A percentile compares a stretch with the other conserved stretches of the same genome.
Conservation (phyloP, 495 filamentous ascomycete genomes). For the Penicillium bialowiezense region DNA sequence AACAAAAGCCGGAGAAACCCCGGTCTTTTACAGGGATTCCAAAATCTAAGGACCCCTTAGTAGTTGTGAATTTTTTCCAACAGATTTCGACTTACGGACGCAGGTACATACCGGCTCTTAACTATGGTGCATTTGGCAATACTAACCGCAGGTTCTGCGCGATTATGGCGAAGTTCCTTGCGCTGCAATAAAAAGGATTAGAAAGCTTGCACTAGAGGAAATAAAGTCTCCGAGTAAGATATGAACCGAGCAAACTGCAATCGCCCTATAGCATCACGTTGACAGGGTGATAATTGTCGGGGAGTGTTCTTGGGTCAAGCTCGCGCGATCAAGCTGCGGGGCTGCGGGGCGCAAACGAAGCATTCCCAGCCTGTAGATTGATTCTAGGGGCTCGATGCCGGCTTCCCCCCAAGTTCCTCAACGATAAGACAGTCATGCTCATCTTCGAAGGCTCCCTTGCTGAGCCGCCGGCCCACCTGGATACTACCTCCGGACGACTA, state of each 20-base stretch:
- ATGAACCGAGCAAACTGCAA: too few relatives aligned
- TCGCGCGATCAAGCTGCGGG: slow-evolving; percentile 6
- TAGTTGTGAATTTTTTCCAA: too few relatives aligned
- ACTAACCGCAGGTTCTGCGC: slow-evolving; percentile 16
- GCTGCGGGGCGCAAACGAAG: not conserved
- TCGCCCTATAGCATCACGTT: not conserved
- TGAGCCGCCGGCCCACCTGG: slow-evolving; percentile 9
- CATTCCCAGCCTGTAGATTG: slow-evolving; percentile 13
- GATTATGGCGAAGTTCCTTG: slow-evolving; percentile 7
- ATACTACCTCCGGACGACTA: slow-evolving; percentile 19
- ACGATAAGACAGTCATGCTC: slow-evolving; percentile 11
- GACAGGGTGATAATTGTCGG: slow-evolving; percentile 1
- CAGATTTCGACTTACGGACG: not conserved
- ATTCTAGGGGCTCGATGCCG: slow-evolving; percentile 7
- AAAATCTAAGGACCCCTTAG: too few relatives aligned
- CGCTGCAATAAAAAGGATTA: slow-evolving; percentile 18
- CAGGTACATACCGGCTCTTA: slow-evolving; percentile 4
- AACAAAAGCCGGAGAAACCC: too few relatives aligned
- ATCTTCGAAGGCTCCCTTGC: slow-evolving; percentile 7
- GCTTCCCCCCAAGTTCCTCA: slow-evolving; percentile 9
- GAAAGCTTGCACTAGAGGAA: too few relatives aligned
- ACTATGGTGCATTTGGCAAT: slow-evolving; percentile 40
- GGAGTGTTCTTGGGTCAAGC: not conserved
- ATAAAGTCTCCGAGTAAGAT: too few relatives aligned
- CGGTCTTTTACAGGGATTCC: too few relatives aligned